Evolutionary conservation across 2,329 filamentous ascomycete species (phyloP).

Genomic region (Penicillium sp.): DNA sequence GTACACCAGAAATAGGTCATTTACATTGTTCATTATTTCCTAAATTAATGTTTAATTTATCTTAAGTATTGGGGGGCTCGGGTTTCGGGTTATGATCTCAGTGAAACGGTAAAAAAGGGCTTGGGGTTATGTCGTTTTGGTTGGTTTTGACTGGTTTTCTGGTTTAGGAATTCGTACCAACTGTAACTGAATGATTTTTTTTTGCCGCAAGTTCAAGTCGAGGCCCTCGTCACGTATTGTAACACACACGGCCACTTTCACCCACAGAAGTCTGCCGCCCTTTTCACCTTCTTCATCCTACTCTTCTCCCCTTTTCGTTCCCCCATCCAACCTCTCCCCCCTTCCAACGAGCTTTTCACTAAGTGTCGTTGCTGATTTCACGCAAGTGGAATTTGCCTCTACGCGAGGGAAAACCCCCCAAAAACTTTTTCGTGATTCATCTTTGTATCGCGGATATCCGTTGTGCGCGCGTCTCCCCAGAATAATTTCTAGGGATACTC

Average conservation of each 20-base stretch:
- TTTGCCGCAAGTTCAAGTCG: constrained; percentile 27
- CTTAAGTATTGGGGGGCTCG: background rate
- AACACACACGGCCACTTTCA: constrained; percentile 39
- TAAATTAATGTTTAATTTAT: background rate
- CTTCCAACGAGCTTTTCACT: constrained; percentile 53
- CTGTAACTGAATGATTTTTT: background rate
- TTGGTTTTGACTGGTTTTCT: background rate
- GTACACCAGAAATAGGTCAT: background rate
- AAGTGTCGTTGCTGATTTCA: constrained; percentile 48
- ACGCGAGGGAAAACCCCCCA: constrained; percentile 24
- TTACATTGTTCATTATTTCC: background rate
- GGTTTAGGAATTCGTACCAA: background rate
- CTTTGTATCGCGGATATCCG: constrained; percentile 5
- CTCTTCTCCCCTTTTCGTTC: constrained; percentile 21
- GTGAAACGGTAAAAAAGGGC: constrained; percentile 2
- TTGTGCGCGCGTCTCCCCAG: constrained; percentile 3
- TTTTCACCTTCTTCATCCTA: constrained; percentile 17
- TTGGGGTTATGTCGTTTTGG: background rate
- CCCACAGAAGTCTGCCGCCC: constrained; percentile 25
- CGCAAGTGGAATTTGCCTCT: constrained; percentile 26
- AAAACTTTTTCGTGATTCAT: constrained; percentile 13
- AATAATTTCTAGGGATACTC: background rate
- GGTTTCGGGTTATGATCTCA: constrained; percentile 8
- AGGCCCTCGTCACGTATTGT: constrained; percentile 50
- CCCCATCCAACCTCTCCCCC: constrained; percentile 9